A percentile compares a stretch with the other conserved stretches of the same genome.
These are phyloP conservation scores for Penicillium herquei DNA, from an alignment of 495 filamentous ascomycete species.

Conservation along the genomic window DNA sequence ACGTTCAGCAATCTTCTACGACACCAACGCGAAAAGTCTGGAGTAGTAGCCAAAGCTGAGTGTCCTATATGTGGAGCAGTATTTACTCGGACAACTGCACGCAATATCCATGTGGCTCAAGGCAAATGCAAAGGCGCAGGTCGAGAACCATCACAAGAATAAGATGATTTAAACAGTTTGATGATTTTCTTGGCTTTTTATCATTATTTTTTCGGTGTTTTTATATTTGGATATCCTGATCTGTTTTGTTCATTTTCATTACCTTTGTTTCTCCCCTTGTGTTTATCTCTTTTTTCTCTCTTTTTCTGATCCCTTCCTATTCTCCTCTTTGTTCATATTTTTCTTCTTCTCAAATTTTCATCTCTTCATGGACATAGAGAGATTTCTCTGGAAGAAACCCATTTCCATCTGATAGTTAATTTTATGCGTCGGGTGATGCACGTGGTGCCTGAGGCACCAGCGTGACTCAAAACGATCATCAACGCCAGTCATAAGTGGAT, in stretches of 20 bases:
- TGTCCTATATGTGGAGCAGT: conserved; percentile 88
- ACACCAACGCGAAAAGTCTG: conserved; percentile 92
- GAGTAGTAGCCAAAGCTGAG: conserved; percentile 78
- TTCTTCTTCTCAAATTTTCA: not conserved
- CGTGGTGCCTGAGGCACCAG: conserved; percentile 22
- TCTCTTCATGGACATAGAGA: conserved; percentile 5
- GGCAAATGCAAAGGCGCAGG: conserved; percentile 75
- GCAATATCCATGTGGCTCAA: conserved; percentile 83
- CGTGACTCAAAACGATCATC: conserved; percentile 19
- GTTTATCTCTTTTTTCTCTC: not conserved
- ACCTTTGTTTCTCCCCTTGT: not conserved
- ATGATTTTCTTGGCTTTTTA: too few species aligned
- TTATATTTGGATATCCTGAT: conserved; percentile 1
- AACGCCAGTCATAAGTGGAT: not conserved
- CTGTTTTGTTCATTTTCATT: not conserved
- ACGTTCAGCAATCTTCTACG: conserved; percentile 93
- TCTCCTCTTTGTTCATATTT: not conserved
- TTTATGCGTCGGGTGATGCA: conserved; percentile 1
- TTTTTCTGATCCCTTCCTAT: not conserved
- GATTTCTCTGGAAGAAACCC: conserved; percentile 7
- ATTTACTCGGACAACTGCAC: conserved; percentile 86
- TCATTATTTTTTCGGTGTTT: conserved; percentile 1
- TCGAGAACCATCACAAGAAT: conserved; percentile 30
- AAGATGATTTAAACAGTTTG: conserved; percentile 3
- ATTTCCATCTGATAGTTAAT: not conserved